Percentiles rank a stretch among this genome's conserved stretches.
Evolutionary conservation across 345 rosid species (phyloP).

Genomic region (Draba incana): DNA sequence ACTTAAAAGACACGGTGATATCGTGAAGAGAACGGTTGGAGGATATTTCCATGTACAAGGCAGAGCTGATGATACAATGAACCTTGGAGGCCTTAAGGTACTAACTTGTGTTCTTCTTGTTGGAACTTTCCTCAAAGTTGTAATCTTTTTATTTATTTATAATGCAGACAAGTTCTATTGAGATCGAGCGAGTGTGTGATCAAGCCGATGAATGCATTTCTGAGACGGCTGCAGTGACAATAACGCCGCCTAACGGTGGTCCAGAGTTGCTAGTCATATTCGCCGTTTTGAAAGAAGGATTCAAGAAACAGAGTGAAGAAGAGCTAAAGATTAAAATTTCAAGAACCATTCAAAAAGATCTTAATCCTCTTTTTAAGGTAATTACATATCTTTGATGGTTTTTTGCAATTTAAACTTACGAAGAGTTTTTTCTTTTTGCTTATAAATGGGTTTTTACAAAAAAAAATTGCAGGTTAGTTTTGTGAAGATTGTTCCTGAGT

Average conservation of each 20-base stretch:
- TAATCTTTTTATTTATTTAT: not conserved
- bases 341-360: conserved; percentile 64
- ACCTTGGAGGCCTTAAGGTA: conserved; percentile 97
- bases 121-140: not conserved
- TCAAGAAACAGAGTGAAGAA: conserved; percentile 47
- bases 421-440: not conserved
- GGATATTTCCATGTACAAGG: conserved; percentile 78
- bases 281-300: conserved; percentile 67
- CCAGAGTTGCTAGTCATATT: conserved; percentile 70
- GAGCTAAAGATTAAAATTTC: conserved; percentile 61
- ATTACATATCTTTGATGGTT: too few relatives aligned
- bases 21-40: conserved; percentile 69
- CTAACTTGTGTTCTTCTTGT: not conserved
- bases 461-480: conserved; percentile 60
- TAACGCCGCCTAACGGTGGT: conserved; percentile 65
- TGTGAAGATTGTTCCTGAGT: conserved; percentile 66
- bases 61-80: conserved; percentile 97
- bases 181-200: conserved; percentile 83
- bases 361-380: conserved; percentile 93
- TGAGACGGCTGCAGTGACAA: conserved; percentile 80
- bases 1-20: conserved; percentile 92
- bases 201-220: conserved; percentile 67
- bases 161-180: conserved; percentile 83
- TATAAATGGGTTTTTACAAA: too few relatives aligned
- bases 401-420: too few relatives aligned